A percentile compares a stretch with the other conserved stretches of the same genome.
Evolutionary conservation across 2,329 filamentous ascomycete species (phyloP).

Genomic region (Fusarium sp.): DNA sequence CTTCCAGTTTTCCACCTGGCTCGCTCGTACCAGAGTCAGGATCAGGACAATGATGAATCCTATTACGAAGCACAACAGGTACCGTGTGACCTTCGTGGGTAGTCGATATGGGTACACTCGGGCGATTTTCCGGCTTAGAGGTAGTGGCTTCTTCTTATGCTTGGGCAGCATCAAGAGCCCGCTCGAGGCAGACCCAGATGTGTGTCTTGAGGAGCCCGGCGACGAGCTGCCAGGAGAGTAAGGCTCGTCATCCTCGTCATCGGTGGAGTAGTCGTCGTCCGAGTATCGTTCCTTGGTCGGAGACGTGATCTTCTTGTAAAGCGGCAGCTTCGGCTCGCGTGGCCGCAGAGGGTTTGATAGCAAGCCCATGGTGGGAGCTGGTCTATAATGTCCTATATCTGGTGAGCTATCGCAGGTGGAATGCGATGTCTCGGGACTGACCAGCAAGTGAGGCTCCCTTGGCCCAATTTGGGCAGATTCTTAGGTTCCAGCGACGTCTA

Average conservation of each 20-base stretch:
- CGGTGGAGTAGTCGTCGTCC: slow-evolving; percentile 62
- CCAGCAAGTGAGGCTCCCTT: slow-evolving; percentile 20
- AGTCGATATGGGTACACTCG: slow-evolving; percentile 68
- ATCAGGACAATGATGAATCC: slow-evolving; percentile 81
- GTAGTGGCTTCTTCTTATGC: slow-evolving; percentile 42
- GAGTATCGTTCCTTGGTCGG: slow-evolving; percentile 65
- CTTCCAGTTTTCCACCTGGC: slow-evolving; percentile 75
- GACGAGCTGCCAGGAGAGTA: slow-evolving; percentile 57
- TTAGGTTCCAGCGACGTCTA: slow-evolving; percentile 3
- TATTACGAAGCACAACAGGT: slow-evolving; percentile 79
- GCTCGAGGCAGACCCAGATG: slow-evolving; percentile 58
- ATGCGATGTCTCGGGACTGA: slow-evolving; percentile 16
- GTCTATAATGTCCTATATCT: slow-evolving; percentile 11
- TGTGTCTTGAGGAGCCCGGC: slow-evolving; percentile 67
- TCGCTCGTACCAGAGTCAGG: slow-evolving; percentile 78
- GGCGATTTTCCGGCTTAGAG: slow-evolving; percentile 33
- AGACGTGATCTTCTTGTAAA: slow-evolving; percentile 61
- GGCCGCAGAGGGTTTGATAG: slow-evolving; percentile 61
- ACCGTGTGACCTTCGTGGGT: slow-evolving; percentile 80
- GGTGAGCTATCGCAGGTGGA: slow-evolving; percentile 21
- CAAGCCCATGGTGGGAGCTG: slow-evolving; percentile 59
- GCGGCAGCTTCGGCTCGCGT: slow-evolving; percentile 62
- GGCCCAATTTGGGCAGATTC: slow-evolving; percentile 23
- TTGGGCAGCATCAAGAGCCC: slow-evolving; percentile 60
- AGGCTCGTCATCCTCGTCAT: slow-evolving; percentile 59